Evolutionary conservation across 2,329 filamentous ascomycete genomes (phyloP), one percentile per base, ranked within the genome.

Genomic region (Penicillium sp.): DNA sequence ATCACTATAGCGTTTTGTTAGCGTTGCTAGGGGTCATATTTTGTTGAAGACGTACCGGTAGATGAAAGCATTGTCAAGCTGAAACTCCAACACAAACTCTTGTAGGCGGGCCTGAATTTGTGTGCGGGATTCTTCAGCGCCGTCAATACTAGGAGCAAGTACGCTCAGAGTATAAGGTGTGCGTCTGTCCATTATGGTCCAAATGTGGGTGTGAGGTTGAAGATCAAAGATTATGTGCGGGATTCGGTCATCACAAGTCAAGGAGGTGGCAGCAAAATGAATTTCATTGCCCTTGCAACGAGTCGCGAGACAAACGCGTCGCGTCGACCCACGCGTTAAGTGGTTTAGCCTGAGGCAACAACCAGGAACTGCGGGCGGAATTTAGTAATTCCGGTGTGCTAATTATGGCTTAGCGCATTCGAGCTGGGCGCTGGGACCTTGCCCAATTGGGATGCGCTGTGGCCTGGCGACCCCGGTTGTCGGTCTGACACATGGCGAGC

Each of bases 51-150:
- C 63, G 61, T 67, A 94, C 93, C 93, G 88, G 85, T 98, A 99
- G 72, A 97, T 89, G 79, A 97, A 98, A 73, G 90, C 87, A 78
- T 96, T 97, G 79, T 97, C 94, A 47, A 98, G 87, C 73, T 94
- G 89, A 75, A 97, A 99, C 69, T 94, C 91, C 61, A 98, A 87
- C 67, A 99, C 90, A 77, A 99, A 99, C 64, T 92, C 90, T 73
- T 95, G 89, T 64, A 99, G 86, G 74, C 92, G 89, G 62, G 87
- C 86, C 76, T 95, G 92, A 54, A 93, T 83, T 73, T 92, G 87
- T 29, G 87, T 83, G 62, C 90, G 85, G 61, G 86, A 89, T 73
- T 93, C 90, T 67, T 89, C 86, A 63, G 83, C 85, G 46, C 88
- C 86, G 70, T 88, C 86, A 65, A 85, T 85, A 68, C 85, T 87